These are phyloP conservation scores for Scalesia atractyloides DNA, from an alignment of 129 eudicot species.

Conservation along the genomic window DNA sequence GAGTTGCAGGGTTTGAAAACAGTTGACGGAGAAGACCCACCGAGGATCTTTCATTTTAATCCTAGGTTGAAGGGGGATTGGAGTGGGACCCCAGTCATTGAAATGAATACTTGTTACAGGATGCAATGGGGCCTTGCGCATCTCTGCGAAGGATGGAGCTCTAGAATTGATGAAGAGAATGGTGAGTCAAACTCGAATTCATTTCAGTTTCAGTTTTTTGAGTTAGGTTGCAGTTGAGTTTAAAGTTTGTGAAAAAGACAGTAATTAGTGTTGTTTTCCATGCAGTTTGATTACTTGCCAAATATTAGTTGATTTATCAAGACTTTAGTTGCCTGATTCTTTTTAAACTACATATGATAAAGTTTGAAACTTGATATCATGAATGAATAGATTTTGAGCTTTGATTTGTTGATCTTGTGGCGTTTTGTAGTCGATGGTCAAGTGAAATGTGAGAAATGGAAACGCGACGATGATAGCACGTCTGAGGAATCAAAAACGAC, in stretches of 20 bases:
- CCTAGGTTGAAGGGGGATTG: constrained; percentile 95
- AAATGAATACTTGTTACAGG: constrained; percentile 89
- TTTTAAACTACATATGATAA: neutral
- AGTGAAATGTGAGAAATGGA: constrained; percentile 83
- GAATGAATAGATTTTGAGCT: neutral
- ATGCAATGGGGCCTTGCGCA: constrained; percentile 88
- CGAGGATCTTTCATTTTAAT: constrained; percentile 83
- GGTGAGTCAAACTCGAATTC: constrained; percentile 55
- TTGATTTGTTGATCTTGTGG: constrained; percentile 16
- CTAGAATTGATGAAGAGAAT: constrained; percentile 81
- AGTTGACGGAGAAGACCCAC: constrained; percentile 93
- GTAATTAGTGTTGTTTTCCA: neutral
- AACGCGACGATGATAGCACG: constrained; percentile 50
- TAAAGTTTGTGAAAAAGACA: neutral
- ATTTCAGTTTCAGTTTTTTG: neutral
- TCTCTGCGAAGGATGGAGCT: constrained; percentile 86
- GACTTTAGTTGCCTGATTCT: neutral
- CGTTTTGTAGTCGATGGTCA: constrained; percentile 61
- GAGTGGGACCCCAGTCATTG: constrained; percentile 89
- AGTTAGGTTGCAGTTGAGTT: neutral
- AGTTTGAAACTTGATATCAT: constrained; percentile 16
- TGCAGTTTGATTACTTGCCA: too few relatives aligned
- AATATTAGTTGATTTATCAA: too few relatives aligned
- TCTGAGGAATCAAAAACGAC: constrained; percentile 56
- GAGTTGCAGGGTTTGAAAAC: constrained; percentile 88